These are phyloP conservation scores for Aspergillus olivimuriae DNA, from an alignment of 495 filamentous ascomycete genomes.

Conservation along the genomic window DNA sequence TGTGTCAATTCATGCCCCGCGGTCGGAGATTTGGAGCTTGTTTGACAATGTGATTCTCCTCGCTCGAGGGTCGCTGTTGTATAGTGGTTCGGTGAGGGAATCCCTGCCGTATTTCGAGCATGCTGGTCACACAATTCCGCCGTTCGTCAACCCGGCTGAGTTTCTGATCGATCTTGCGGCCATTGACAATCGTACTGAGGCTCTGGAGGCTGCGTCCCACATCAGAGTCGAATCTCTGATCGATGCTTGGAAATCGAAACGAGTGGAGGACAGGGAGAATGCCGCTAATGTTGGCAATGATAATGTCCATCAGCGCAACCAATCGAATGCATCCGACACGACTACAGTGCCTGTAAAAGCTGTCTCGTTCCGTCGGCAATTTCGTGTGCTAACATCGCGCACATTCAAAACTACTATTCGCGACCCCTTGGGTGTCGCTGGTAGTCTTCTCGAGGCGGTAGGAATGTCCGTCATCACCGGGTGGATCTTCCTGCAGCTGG, in stretches of 20 bases:
- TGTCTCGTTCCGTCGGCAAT: slow-evolving; percentile 49
- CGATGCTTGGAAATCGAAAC: slow-evolving; percentile 40
- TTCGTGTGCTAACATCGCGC: slow-evolving; percentile 56
- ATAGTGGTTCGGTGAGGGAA: slow-evolving; percentile 40
- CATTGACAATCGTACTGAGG: slow-evolving; percentile 57
- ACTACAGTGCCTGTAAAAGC: not conserved
- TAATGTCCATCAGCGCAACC: not conserved
- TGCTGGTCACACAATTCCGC: slow-evolving; percentile 50
- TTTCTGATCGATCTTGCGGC: slow-evolving; percentile 66
- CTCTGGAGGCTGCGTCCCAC: slow-evolving; percentile 51
- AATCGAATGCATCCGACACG: slow-evolving; percentile 1
- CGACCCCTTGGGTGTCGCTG: slow-evolving; percentile 65
- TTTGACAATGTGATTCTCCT: slow-evolving; percentile 64
- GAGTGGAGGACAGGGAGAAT: not conserved
- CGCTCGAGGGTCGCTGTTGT: slow-evolving; percentile 56
- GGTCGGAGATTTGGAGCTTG: slow-evolving; percentile 69
- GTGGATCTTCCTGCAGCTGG: slow-evolving; percentile 61
- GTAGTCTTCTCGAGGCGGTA: slow-evolving; percentile 57
- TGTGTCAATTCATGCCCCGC: slow-evolving; percentile 66
- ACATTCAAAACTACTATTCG: slow-evolving; percentile 60
- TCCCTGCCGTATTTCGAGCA: slow-evolving; percentile 54
- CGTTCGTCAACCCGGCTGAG: slow-evolving; percentile 63
- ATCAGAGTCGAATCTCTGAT: slow-evolving; percentile 49
- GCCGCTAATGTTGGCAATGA: not conserved
- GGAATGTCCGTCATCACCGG: slow-evolving; percentile 62